Conservation (phyloP, 2,329 filamentous ascomycete species). For the Epichloe festucae region DNA sequence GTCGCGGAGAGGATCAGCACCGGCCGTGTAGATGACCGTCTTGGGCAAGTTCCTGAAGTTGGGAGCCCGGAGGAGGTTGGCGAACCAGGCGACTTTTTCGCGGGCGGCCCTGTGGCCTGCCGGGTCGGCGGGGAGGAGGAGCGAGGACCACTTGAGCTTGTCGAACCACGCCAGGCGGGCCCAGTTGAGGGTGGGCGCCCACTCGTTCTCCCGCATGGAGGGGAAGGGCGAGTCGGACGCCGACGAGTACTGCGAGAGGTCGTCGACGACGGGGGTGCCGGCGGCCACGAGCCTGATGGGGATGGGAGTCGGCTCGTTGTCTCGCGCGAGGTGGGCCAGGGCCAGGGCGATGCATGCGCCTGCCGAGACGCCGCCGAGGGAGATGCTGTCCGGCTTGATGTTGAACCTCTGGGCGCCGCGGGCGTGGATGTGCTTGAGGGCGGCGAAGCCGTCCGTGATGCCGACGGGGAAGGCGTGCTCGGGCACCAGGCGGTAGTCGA, state of each 20-base stretch:
- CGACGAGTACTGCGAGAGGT: conserved; percentile 23
- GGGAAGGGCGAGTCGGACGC: conserved; percentile 24
- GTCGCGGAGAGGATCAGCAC: conserved; percentile 32
- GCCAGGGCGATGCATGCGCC: conserved; percentile 28
- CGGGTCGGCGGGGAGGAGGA: conserved; percentile 9
- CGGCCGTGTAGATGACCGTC: conserved; percentile 29
- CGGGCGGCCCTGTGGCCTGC: conserved; percentile 7
- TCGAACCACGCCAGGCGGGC: conserved; percentile 28
- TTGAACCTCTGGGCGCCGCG: conserved; percentile 23
- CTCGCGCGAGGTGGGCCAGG: conserved; percentile 27
- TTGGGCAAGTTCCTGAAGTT: conserved; percentile 20
- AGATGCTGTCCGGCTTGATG: conserved; percentile 23
- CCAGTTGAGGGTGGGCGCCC: conserved; percentile 31
- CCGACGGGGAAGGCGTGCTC: conserved; percentile 35
- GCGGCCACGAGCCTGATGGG: conserved; percentile 24
- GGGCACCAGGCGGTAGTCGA: conserved; percentile 39
- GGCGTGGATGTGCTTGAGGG: conserved; percentile 25
- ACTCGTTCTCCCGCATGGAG: conserved; percentile 28
- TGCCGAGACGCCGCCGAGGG: conserved; percentile 32
- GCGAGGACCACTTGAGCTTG: conserved; percentile 19
- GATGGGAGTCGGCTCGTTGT: conserved; percentile 16
- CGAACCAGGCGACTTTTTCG: conserved; percentile 13
- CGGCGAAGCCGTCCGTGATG: conserved; percentile 35
- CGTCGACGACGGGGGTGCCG: conserved; percentile 26
- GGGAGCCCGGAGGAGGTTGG: conserved; percentile 23